A percentile compares a stretch with the other conserved stretches of the same genome.
These are phyloP conservation scores for Dicorynia guianensis DNA, from an alignment of 306 rosid species.

Conservation along the genomic window DNA sequence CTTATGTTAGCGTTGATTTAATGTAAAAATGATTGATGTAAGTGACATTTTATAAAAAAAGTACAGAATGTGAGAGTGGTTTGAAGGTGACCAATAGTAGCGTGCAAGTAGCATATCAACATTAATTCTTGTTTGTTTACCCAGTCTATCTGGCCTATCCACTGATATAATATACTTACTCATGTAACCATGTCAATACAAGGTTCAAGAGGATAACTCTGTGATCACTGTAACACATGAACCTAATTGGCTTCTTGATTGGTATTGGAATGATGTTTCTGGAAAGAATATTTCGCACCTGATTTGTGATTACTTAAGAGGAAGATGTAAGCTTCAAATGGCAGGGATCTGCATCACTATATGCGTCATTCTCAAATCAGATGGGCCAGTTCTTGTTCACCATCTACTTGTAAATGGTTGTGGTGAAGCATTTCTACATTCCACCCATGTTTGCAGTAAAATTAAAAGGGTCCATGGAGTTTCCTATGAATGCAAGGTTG, in stretches of 20 bases:
- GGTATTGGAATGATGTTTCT: slow-evolving; percentile 89
- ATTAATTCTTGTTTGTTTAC: background rate
- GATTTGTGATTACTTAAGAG: slow-evolving; percentile 81
- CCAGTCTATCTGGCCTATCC: background rate
- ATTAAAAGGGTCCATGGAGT: slow-evolving; percentile 67
- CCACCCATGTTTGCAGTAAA: slow-evolving; percentile 91
- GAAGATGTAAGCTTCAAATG: slow-evolving; percentile 93
- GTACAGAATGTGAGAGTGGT: background rate
- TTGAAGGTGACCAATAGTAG: background rate
- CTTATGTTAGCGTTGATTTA: background rate
- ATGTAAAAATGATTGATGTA: background rate
- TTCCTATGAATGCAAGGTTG: slow-evolving; percentile 84
- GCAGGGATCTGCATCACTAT: slow-evolving; percentile 99
- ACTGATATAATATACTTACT: slow-evolving; percentile 38
- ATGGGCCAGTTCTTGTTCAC: slow-evolving; percentile 73
- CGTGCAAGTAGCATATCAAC: background rate
- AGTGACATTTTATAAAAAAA: slow-evolving; percentile 4
- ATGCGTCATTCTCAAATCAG: slow-evolving; percentile 95
- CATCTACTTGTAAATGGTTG: slow-evolving; percentile 97
- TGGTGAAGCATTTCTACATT: slow-evolving; percentile 98
- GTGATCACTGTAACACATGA: slow-evolving; percentile 94
- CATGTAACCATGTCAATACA: slow-evolving; percentile 40
- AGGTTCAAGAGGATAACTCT: slow-evolving; percentile 83
- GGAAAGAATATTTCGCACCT: slow-evolving; percentile 90
- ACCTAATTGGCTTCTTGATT: slow-evolving; percentile 93